phyloP scores from a whole-genome alignment of 2,329 filamentous ascomycete species.

The Lecanicillium sp. region DNA sequence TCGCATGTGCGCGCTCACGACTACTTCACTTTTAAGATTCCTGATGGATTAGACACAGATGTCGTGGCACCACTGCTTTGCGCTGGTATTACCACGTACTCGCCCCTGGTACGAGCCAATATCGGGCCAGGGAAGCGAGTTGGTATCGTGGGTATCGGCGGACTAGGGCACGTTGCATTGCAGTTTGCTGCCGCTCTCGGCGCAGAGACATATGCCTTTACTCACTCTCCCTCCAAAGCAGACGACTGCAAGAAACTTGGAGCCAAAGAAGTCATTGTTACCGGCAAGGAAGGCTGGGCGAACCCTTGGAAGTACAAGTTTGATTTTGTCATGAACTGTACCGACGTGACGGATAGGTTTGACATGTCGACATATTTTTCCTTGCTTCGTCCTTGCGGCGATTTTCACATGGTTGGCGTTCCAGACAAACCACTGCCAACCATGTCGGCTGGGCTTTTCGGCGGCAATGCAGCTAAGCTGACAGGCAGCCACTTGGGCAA shows the following conservation, averaged over 20 bases:
- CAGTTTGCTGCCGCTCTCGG: constrained; percentile 64
- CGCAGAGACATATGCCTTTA: constrained; percentile 57
- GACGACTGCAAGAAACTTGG: constrained; percentile 54
- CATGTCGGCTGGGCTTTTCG: constrained; percentile 28
- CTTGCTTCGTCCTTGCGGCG: constrained; percentile 41
- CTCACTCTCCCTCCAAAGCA: constrained; percentile 49
- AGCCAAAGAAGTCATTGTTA: constrained; percentile 45
- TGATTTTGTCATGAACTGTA: constrained; percentile 42
- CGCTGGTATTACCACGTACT: constrained; percentile 67
- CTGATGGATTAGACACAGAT: constrained; percentile 40
- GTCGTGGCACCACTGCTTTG: constrained; percentile 63
- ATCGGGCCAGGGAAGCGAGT: constrained; percentile 64
- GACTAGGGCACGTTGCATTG: constrained; percentile 65
- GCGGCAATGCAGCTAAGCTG: constrained; percentile 19
- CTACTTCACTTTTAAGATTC: constrained; percentile 53
- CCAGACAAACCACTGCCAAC: constrained; percentile 40
- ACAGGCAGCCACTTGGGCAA: constrained; percentile 50
- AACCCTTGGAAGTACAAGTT: constrained; percentile 42
- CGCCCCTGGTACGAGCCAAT: constrained; percentile 57
- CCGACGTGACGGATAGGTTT: constrained; percentile 44
- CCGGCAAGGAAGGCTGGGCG: constrained; percentile 45
- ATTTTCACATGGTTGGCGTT: constrained; percentile 51
- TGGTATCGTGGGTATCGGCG: constrained; percentile 64
- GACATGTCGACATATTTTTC: constrained; percentile 43
- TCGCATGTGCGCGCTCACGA: constrained; percentile 41